A percentile compares a stretch with the other conserved stretches of the same genome.
Conservation (phyloP, 345 rosid genomes). For the Pelargonium nanum region DNA sequence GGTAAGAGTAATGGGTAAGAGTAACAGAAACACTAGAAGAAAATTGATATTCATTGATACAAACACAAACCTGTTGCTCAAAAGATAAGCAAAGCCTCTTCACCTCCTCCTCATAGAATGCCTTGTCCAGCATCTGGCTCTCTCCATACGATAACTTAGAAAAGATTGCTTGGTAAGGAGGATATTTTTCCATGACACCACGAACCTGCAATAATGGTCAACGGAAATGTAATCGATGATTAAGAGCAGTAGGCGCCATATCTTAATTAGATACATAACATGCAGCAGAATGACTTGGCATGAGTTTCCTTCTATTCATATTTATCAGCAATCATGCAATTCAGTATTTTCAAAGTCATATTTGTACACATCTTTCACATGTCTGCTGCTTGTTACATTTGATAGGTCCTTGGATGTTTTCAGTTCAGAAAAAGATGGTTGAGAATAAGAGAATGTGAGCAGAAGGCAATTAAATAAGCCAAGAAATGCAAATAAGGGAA, state of each 20-base stretch:
- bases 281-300: neutral
- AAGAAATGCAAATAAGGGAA: neutral
- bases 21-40: too few relatives aligned
- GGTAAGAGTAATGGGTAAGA: neutral
- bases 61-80: slow-evolving; percentile 76
- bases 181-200: slow-evolving; percentile 79
- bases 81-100: slow-evolving; percentile 95
- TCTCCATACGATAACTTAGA: slow-evolving; percentile 85
- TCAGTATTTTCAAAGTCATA: neutral
- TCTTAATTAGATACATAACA: neutral
- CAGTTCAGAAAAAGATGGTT: neutral
- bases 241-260: neutral
- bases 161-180: slow-evolving; percentile 85
- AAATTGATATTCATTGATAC: neutral
- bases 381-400: neutral
- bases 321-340: neutral
- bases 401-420: neutral
- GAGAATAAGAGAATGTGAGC: neutral
- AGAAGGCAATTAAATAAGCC: neutral
- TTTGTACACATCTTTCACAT: neutral
- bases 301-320: neutral
- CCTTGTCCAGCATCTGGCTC: slow-evolving; percentile 97
- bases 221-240: slow-evolving; percentile 7
- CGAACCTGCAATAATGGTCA: slow-evolving; percentile 63
- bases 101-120: slow-evolving; percentile 97